phyloP scores from a whole-genome alignment of 139 green algal genomes.

The Coelastrella sp. region DNA sequence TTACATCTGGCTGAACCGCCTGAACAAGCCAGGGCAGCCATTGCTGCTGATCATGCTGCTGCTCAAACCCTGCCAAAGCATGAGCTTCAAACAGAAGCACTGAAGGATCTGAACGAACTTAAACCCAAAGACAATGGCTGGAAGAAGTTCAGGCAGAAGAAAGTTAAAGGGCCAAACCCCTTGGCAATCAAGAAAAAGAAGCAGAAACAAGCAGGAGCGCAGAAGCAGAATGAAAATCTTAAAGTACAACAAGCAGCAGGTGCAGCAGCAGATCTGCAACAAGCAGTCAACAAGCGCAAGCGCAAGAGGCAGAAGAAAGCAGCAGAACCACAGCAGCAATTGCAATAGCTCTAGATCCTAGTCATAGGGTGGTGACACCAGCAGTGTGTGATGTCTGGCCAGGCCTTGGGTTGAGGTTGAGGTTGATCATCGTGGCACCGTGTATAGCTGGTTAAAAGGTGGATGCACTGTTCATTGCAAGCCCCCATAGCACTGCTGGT shows the following conservation, averaged over 20 bases:
- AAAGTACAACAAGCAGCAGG: conserved; percentile 19
- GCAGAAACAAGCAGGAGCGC: too few species aligned
- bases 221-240: background rate
- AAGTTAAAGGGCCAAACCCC: conserved; percentile 44
- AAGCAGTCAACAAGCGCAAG: conserved; percentile 32
- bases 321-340: background rate
- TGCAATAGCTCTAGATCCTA: background rate
- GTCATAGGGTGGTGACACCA: too few species aligned
- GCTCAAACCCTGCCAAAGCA: conserved; percentile 43
- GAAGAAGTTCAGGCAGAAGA: conserved; percentile 47
- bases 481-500: too few species aligned
- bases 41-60: conserved; percentile 37
- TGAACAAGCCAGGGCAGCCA: conserved; percentile 47
- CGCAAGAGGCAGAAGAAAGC: conserved; percentile 22
- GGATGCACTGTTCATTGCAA: too few species aligned
- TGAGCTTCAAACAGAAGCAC: conserved; percentile 35
- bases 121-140: conserved; percentile 33
- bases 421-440: too few species aligned
- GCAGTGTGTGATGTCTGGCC: too few species aligned
- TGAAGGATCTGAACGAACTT: conserved; percentile 45
- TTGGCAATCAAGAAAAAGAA: conserved; percentile 30
- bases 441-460: too few species aligned
- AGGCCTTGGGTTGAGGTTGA: too few species aligned
- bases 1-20: conserved; percentile 64
- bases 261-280: conserved; percentile 1